Conservation (phyloP, 805 yeast species). For the Clavispora vitiphila region DNA sequence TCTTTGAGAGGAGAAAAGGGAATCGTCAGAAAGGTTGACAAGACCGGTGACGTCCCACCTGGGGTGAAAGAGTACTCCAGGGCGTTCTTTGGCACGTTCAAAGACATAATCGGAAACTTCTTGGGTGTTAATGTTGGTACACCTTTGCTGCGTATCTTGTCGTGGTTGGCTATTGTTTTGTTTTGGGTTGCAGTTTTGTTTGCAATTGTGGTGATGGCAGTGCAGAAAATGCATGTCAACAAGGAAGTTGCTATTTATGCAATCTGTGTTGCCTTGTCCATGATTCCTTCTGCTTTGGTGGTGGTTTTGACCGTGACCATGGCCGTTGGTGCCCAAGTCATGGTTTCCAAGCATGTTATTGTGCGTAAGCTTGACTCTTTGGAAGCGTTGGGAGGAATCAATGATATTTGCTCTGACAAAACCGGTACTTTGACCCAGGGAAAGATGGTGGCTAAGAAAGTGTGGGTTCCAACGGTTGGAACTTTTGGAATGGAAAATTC, state of each 20-base stretch:
- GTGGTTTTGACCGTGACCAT: conserved; percentile 81
- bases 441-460: conserved; percentile 66
- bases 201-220: conserved; percentile 83
- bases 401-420: conserved; percentile 77
- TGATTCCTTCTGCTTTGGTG: conserved; percentile 77
- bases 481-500: conserved; percentile 50
- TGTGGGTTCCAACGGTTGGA: conserved; percentile 65
- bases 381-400: conserved; percentile 75
- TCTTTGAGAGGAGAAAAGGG: conserved; percentile 26
- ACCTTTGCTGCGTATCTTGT: conserved; percentile 70
- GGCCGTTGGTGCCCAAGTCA: conserved; percentile 75
- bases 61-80: conserved; percentile 37
- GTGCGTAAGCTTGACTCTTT: conserved; percentile 73
- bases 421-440: conserved; percentile 82
- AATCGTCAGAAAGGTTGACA: conserved; percentile 36
- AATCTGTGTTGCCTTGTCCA: conserved; percentile 74
- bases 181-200: conserved; percentile 77
- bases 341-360: conserved; percentile 66
- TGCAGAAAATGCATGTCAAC: conserved; percentile 70
- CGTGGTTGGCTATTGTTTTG: conserved; percentile 69
- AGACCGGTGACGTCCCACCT: conserved; percentile 38
- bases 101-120: conserved; percentile 58
- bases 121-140: conserved; percentile 78
- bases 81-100: conserved; percentile 45
- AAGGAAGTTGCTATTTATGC: conserved; percentile 84